phyloP scores from a whole-genome alignment of 2,329 filamentous ascomycete species.

The Talaromyces verruculosus region DNA sequence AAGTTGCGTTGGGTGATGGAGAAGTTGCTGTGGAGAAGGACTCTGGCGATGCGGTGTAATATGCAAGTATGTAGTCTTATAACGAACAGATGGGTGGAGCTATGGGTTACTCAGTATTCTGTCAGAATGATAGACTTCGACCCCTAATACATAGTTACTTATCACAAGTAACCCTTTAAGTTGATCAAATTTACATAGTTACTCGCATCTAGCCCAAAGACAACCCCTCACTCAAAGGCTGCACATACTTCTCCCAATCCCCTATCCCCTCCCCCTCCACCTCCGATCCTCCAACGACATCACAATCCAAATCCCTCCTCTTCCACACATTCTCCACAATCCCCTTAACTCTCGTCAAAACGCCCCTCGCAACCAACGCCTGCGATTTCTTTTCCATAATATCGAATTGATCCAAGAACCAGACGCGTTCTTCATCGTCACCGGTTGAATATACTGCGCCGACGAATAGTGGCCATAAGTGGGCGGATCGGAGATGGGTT shows the following conservation, averaged over 20 bases:
- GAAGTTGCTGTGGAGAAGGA: neutral
- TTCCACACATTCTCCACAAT: conserved; percentile 25
- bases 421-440: conserved; percentile 22
- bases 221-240: conserved; percentile 23
- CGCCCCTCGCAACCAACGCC: conserved; percentile 20
- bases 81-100: neutral
- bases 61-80: neutral
- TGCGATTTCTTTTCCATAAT: conserved; percentile 13
- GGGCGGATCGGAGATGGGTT: conserved; percentile 20
- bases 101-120: neutral
- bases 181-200: neutral
- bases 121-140: neutral
- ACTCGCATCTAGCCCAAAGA: conserved; percentile 17
- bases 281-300: neutral
- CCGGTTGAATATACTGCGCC: conserved; percentile 21
- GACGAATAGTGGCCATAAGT: conserved; percentile 23
- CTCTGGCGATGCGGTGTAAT: neutral
- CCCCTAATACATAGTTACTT: neutral
- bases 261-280: neutral
- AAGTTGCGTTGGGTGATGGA: neutral
- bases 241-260: conserved; percentile 24
- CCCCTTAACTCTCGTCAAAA: conserved; percentile 17
- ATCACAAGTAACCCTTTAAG: neutral
- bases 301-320: conserved; percentile 20
- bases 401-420: conserved; percentile 22